Evolutionary conservation across 2,329 filamentous ascomycete genomes (phyloP).

Genomic region (Colletotrichum liaoningense): DNA sequence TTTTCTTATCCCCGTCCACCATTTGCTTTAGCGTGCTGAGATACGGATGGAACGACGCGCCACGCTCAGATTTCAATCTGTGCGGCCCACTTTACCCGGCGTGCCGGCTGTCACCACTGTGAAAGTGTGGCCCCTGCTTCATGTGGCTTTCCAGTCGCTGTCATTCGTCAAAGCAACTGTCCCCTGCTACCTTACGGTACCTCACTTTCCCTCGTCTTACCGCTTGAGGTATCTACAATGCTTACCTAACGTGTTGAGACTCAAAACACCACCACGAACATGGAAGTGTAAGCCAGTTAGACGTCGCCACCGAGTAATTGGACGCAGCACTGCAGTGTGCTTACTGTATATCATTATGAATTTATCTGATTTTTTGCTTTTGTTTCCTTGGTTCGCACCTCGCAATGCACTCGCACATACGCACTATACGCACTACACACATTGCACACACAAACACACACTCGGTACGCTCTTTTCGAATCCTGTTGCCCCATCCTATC

Average conservation of each 20-base stretch:
- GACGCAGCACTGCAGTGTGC: neutral
- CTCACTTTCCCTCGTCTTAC: too few species aligned
- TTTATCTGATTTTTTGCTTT: neutral
- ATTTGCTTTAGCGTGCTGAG: conserved; percentile 8
- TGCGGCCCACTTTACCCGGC: conserved; percentile 10
- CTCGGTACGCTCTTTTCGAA: neutral
- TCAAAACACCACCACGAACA: too few species aligned
- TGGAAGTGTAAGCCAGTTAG: too few species aligned
- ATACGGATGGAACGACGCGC: conserved; percentile 7
- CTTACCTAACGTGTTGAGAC: too few species aligned
- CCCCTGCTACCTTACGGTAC: neutral
- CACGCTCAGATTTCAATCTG: conserved; percentile 19
- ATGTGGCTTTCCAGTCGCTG: neutral
- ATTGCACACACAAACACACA: conserved; percentile 3
- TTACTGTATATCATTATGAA: conserved; percentile 1
- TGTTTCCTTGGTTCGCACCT: neutral
- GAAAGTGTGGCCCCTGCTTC: neutral
- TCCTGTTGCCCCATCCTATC: neutral
- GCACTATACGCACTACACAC: neutral
- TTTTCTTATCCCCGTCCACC: conserved; percentile 5
- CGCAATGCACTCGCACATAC: neutral
- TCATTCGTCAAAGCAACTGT: neutral
- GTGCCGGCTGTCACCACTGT: neutral
- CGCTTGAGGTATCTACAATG: too few species aligned
- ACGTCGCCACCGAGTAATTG: too few species aligned